Percentiles rank a stretch among this genome's conserved stretches.
phyloP scores from a whole-genome alignment of 225 moss, liverwort and hornwort species.

The Sphagnum contortum region DNA sequence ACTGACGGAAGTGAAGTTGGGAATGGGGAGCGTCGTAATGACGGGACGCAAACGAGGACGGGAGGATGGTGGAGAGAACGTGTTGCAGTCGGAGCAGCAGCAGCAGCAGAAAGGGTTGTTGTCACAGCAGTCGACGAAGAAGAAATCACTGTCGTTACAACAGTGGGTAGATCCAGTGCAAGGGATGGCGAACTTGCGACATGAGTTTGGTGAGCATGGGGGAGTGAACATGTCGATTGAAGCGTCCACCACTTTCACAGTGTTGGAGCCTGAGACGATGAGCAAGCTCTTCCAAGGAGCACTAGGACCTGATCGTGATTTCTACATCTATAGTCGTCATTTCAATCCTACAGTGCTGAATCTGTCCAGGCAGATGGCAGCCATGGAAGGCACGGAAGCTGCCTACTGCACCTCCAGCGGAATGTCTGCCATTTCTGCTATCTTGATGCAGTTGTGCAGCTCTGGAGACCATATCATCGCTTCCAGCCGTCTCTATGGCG shows the following conservation, averaged over 20 bases:
- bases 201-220: conserved; percentile 68
- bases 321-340: conserved; percentile 66
- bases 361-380: conserved; percentile 57
- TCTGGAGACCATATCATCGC: conserved; percentile 56
- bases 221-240: conserved; percentile 70
- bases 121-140: too few species aligned
- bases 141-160: conserved; percentile 5
- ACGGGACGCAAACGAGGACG: too few species aligned
- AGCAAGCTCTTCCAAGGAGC: conserved; percentile 49
- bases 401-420: conserved; percentile 65
- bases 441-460: conserved; percentile 53
- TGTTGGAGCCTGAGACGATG: conserved; percentile 73
- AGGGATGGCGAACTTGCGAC: conserved; percentile 44
- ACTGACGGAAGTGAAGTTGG: too few species aligned
- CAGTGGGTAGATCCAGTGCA: conserved; percentile 63
- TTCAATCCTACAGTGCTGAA: conserved; percentile 65
- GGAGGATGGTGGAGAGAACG: too few species aligned
- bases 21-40: too few species aligned
- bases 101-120: too few species aligned
- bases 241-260: conserved; percentile 61
- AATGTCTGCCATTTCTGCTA: conserved; percentile 55
- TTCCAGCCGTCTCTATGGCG: conserved; percentile 58
- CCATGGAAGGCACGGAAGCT: conserved; percentile 61
- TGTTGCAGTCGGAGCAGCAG: too few species aligned
- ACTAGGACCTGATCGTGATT: conserved; percentile 58